These are phyloP conservation scores for Cryptococcus sp. DNA, from an alignment of 1,284 basidiomycete genomes.

Conservation along the genomic window DNA sequence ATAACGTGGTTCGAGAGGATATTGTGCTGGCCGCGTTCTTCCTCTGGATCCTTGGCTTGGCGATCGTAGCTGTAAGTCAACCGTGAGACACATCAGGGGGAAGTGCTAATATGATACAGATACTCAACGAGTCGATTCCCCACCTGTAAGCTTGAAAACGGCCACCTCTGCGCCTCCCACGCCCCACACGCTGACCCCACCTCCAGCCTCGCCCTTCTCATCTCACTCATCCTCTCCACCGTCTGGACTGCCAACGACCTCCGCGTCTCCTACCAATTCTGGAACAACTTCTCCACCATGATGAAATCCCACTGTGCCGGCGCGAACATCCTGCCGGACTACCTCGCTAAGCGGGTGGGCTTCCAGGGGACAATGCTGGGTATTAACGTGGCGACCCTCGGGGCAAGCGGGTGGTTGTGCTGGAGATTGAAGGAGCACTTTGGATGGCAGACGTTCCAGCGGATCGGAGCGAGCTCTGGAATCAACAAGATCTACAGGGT, in stretches of 20 bases:
- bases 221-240: conserved; percentile 68
- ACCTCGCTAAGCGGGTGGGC: conserved; percentile 4
- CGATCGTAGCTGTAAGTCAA: conserved; percentile 59
- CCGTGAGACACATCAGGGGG: background rate
- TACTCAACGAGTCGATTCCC: conserved; percentile 75
- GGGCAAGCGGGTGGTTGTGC: conserved; percentile 62
- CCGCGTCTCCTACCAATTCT: conserved; percentile 11
- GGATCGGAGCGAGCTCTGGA: conserved; percentile 60
- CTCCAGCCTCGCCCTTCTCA: conserved; percentile 49
- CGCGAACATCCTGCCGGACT: conserved; percentile 1
- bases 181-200: background rate
- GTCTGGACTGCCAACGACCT: conserved; percentile 63
- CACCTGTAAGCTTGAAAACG: conserved; percentile 54
- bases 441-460: conserved; percentile 64
- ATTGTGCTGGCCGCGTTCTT: conserved; percentile 71
- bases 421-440: conserved; percentile 56
- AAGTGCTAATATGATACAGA: conserved; percentile 22
- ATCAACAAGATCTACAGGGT: conserved; percentile 62
- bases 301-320: background rate
- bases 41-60: conserved; percentile 75
- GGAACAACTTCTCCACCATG: conserved; percentile 3
- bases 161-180: too few relatives aligned
- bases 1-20: conserved; percentile 68
- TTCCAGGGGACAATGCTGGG: conserved; percentile 63
- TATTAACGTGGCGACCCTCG: conserved; percentile 60